Base-by-base conservation (phyloP, 164 flowering plant genomes). In the Vitis amurensis region DNA sequence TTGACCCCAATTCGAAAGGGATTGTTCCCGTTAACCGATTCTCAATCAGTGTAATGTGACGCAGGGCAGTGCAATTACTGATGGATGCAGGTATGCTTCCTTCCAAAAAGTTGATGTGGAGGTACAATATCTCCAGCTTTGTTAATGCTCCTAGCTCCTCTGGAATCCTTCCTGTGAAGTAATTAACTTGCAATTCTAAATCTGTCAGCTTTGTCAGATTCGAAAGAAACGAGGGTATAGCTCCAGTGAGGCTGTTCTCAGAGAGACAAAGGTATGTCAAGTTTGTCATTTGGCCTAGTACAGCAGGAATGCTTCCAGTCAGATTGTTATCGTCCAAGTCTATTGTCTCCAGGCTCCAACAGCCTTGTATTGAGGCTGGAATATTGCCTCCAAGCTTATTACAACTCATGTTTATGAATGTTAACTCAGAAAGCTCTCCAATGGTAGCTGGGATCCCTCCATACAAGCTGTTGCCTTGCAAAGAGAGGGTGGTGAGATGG, bases 261-360 rank as follows among this genome's bases (percentile, higher is more conserved):
- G 68, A 27, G 52, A 68, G 59, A 12, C n/a, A 12, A 23, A 73
- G 56, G 62, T n/a, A 8, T 6, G 71, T 51, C 61, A 73, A 29
- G 52, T 68, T 73, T 68, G 19, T 68, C 50, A 73, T 37, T 51
- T 17, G 8, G 12, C 76, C 53, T 3, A 73, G 52, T 50, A 56
- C 76, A n/a, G n/a, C 57, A 5, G 76, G 76, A 58, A 73, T 73
- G 63, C 30, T 50, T 12, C 72, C 71, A 50, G 71, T 55, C 1
- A 69, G 19, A 16, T 29, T 60, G 8, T 61, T 68, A 14, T 50
- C 0, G 8, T 8, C 13, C 16, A 68, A 19, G 13, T 59, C 49
- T 29, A 68, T 0, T 30, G 11, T 30, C 14, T 29, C 51, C 27
- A 61, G 30, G 30, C 55, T 61, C 44, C 44, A 31, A 8, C 44